Evolutionary conservation across 495 filamentous ascomycete species (phyloP).

Genomic region (Aspergillus funiculosus): DNA sequence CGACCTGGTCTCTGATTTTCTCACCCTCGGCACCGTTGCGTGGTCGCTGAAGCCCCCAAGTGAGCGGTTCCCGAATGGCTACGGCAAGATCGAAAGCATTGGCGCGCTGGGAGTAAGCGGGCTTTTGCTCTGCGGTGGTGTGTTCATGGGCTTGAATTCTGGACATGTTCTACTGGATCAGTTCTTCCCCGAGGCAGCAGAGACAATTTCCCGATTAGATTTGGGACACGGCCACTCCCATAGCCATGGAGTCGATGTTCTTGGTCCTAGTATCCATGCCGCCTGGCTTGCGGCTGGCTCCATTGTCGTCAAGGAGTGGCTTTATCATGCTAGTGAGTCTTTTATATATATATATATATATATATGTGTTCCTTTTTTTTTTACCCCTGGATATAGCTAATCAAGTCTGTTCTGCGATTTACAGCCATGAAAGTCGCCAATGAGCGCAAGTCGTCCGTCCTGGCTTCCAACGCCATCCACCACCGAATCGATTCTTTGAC

Average conservation of each 20-base stretch:
- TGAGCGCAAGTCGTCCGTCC: constrained; percentile 87
- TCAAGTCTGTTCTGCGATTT: constrained; percentile 11
- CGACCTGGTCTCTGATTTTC: constrained; percentile 88
- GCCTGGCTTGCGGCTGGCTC: constrained; percentile 93
- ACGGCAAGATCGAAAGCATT: constrained; percentile 95
- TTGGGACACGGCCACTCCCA: constrained; percentile 54
- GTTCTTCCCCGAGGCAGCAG: constrained; percentile 67
- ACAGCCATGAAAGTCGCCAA: constrained; percentile 94
- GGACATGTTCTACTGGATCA: constrained; percentile 69
- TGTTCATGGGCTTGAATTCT: constrained; percentile 84
- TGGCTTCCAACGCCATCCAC: constrained; percentile 95
- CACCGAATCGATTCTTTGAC: constrained; percentile 95
- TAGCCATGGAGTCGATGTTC: constrained; percentile 50
- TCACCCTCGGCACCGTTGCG: constrained; percentile 87
- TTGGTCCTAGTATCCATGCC: constrained; percentile 80
- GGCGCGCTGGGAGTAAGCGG: constrained; percentile 89
- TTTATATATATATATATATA: no score
- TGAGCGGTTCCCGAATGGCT: constrained; percentile 76
- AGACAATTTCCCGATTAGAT: constrained; percentile 54
- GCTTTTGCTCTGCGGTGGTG: constrained; percentile 77
- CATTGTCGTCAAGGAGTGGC: constrained; percentile 89
- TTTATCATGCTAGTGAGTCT: constrained; percentile 87
- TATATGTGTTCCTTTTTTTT: no score
- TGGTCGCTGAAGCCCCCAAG: constrained; percentile 83
- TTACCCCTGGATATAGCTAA: constrained; percentile 3